These are phyloP conservation scores for Annulohypoxylon moriforme DNA, from an alignment of 495 filamentous ascomycete species.

Conservation along the genomic window DNA sequence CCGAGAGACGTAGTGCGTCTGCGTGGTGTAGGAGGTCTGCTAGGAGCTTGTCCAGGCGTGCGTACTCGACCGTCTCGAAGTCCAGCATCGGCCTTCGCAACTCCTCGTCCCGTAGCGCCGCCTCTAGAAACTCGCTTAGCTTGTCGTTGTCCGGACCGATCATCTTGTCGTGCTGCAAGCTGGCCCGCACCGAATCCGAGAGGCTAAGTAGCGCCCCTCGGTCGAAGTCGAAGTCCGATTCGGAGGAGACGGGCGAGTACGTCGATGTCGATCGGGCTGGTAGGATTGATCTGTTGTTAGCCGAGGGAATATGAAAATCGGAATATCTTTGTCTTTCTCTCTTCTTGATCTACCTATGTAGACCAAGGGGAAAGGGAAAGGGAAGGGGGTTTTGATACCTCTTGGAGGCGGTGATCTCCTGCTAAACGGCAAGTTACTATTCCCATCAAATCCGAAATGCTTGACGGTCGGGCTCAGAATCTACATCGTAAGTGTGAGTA, in stretches of 20 bases:
- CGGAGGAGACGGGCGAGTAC: constrained; percentile 10
- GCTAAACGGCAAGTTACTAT: constrained; percentile 23
- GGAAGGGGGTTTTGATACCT: constrained; percentile 27
- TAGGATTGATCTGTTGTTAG: neutral
- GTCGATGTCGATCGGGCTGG: constrained; percentile 20
- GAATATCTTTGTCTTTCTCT: neutral
- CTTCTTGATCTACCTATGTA: neutral
- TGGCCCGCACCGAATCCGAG: constrained; percentile 50
- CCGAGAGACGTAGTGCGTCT: neutral
- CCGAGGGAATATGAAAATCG: neutral
- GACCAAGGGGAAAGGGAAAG: neutral
- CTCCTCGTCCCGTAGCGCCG: constrained; percentile 49
- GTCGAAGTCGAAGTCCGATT: constrained; percentile 32
- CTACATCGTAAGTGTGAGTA: constrained; percentile 13
- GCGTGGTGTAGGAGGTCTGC: constrained; percentile 48
- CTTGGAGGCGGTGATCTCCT: constrained; percentile 23
- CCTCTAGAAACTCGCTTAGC: constrained; percentile 51
- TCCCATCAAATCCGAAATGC: constrained; percentile 42
- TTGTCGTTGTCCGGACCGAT: constrained; percentile 36
- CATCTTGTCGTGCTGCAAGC: constrained; percentile 34
- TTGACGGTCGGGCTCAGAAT: constrained; percentile 42
- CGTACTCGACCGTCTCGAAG: constrained; percentile 50
- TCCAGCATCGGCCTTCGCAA: constrained; percentile 36
- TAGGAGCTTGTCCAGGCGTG: constrained; percentile 58
- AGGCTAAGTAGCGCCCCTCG: constrained; percentile 42